Evolutionary conservation across 139 green algal species (phyloP), one percentile per base, ranked within the genome.

Genomic region (Edaphochlamys debaryana): DNA sequence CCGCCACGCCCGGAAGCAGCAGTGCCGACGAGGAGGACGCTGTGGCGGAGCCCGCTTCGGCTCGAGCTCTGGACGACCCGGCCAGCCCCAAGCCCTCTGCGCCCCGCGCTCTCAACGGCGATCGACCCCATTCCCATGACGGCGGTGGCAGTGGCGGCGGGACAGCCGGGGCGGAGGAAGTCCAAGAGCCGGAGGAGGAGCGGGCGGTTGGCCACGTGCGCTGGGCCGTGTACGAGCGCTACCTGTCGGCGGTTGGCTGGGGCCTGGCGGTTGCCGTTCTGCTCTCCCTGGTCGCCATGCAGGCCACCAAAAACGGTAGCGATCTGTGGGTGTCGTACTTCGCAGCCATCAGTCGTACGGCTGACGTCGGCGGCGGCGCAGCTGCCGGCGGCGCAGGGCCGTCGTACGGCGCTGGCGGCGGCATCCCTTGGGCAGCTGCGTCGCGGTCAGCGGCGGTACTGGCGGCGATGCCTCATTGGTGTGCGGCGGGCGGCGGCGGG

Each of bases 301-400:
- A 98, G 89, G 92, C 91, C 45, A 63, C 25, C 25, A n/a, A n/a
- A 6, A 97, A 96, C 60, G 92, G 78, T 34, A 91, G 69, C 29
- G 95, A 98, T 75, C 68, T 96, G 25, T 98, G 93, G 93, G 87
- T 98, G 58, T 89, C 91, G 2, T 82, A 86, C 70, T 98, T 92
- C 88, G 90, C 96, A 54, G 29, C 62, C 50, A 62, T 60, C 54
- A n/a, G n/a, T n/a, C n/a, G n/a, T n/a, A n/a, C 68, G 15, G 5
- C 50, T 0, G 36, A 11, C 67, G 32, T 15, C 7, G 22, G 15
- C 66, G 13, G 36, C 7, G 67, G 20, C 37, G 67, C 6, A 32
- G 36, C 23, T 52, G 11, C 11, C 36, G 34, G 67, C 38, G 67
- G 15, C 62, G 41, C 38, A 29, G 73, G 45, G n/a, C n/a, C n/a